These are phyloP conservation scores for Annona squamosa DNA, from an alignment of 164 flowering plant genomes.

Conservation along the genomic window DNA sequence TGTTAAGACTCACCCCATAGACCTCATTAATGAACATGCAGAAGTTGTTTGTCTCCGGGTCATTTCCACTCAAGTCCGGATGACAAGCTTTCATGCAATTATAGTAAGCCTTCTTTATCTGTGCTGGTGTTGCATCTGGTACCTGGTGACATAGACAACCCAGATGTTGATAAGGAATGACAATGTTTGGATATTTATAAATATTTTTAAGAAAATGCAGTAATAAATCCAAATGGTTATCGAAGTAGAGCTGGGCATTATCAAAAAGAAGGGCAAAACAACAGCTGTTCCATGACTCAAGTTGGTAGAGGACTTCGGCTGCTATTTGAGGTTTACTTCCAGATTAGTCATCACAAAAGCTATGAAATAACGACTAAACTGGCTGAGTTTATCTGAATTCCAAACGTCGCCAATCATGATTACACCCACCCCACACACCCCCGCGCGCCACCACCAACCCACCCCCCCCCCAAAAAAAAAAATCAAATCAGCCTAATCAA, in stretches of 20 bases:
- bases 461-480: no score
- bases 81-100: conserved; percentile 95
- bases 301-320: not conserved
- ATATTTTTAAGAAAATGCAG: not conserved
- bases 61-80: conserved; percentile 91
- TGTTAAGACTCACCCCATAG: conserved; percentile 49
- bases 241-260: no score
- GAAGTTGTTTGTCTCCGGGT: conserved; percentile 77
- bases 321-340: not conserved
- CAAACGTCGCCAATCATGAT: no score
- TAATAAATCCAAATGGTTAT: no score
- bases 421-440: no score
- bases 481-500: no score
- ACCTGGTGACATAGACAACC: conserved; percentile 33
- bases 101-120: conserved; percentile 88
- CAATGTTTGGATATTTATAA: not conserved
- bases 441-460: no score
- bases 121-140: conserved; percentile 85
- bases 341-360: not conserved
- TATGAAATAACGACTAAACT: not conserved
- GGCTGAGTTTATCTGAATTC: no score
- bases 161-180: not conserved
- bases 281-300: not conserved
- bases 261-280: not conserved
- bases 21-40: conserved; percentile 95